These are phyloP conservation scores for Cyphellophora europaea DNA, from an alignment of 2,329 filamentous ascomycete genomes.

Conservation along the genomic window DNA sequence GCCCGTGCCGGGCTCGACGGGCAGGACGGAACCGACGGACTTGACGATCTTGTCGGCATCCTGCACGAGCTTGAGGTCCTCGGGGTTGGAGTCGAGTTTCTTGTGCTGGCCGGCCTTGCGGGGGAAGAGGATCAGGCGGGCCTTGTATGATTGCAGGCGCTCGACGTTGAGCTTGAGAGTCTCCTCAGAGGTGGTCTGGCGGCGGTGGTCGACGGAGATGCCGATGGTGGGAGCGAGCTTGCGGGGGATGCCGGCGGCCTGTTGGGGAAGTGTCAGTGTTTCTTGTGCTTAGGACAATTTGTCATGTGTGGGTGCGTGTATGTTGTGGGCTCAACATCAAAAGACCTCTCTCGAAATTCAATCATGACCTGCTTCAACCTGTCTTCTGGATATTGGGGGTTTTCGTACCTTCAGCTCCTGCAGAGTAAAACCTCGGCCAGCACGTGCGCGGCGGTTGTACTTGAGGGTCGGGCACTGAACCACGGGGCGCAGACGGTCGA, in stretches of 20 bases:
- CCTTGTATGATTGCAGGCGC: slow-evolving; percentile 96
- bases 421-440: slow-evolving; percentile 95
- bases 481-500: slow-evolving; percentile 92
- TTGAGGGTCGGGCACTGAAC: slow-evolving; percentile 97
- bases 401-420: slow-evolving; percentile 87
- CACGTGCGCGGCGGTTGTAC: slow-evolving; percentile 97
- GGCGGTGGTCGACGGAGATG: slow-evolving; percentile 92
- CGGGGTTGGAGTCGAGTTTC: slow-evolving; percentile 79
- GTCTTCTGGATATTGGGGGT: no score
- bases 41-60: slow-evolving; percentile 45
- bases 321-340: no score
- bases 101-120: slow-evolving; percentile 89
- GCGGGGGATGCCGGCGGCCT: slow-evolving; percentile 94
- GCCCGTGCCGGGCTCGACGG: slow-evolving; percentile 55
- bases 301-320: background rate
- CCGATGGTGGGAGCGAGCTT: slow-evolving; percentile 92
- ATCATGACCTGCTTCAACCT: no score
- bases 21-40: slow-evolving; percentile 52
- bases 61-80: slow-evolving; percentile 65
- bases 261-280: slow-evolving; percentile 11
- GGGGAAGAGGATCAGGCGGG: slow-evolving; percentile 94
- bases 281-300: background rate
- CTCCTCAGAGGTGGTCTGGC: slow-evolving; percentile 95
- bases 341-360: no score
- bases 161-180: slow-evolving; percentile 88